Evolutionary conservation across 768 basidiomycete species (phyloP), one percentile per base, ranked within the genome.

Genomic region (Leucosporidium scottii): DNA sequence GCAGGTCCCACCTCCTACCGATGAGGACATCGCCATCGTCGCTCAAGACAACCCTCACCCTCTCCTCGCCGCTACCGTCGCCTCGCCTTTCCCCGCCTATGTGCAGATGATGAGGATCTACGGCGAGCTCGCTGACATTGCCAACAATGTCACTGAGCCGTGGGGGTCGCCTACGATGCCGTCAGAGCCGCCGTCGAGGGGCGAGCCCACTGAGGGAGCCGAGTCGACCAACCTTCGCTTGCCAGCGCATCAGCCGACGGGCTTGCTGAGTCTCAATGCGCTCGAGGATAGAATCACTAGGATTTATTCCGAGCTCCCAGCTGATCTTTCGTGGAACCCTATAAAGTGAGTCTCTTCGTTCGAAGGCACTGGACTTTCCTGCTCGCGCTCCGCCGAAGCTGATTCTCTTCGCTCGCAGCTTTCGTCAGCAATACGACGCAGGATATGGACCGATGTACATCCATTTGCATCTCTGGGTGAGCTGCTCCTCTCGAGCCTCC

Each of bases 381-480:
- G n/a, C n/a, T n/a, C 47, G 4, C 44, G 1, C 44, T 1, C 27
- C 15, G 55, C 58, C 39, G 39, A 44, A 15, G 39, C 39, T 34
- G 5, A 62, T n/a, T 9, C 1, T 60, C 61, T 56, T 63, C 61
- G 39, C 12, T 25, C 30, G 44, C 56, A 76, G 75, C 55, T 64
- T 76, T 23, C 39, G 39, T 44, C 74, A 71, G 49, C 51, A 54
- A 25, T 73, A 76, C 57, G 53, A 65, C 7, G 68, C 68, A 0
- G 65, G 70, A 23, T 59, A 65, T 39, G 75, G 67, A 9, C 65
- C 72, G 2, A 70, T 70, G 17, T 76, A 66, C 66, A 39, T 76
- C 4, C 67, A 70, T 36, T 47, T 76, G 0, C 75, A 76, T 59
- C 66, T 76, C n/a, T 76, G 75, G 75, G 39, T 34, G 12, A n/a